phyloP scores from a whole-genome alignment of 2,329 filamentous ascomycete species.

The Cryphonectria nitschkei region DNA sequence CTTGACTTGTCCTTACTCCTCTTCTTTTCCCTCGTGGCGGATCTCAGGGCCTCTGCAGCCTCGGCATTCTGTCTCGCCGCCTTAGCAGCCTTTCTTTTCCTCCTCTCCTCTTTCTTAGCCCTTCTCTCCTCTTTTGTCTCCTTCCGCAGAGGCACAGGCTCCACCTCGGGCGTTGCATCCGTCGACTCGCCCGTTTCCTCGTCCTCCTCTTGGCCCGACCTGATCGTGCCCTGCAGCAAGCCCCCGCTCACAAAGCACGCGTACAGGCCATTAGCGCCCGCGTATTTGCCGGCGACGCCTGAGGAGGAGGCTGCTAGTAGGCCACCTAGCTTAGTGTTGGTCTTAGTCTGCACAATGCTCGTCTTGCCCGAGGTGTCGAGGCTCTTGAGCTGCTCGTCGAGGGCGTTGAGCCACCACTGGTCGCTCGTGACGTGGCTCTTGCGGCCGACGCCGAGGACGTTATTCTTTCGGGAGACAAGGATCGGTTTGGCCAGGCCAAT shows the following conservation, averaged over 20 bases:
- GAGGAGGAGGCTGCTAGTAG: constrained; percentile 46
- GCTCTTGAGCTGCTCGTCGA: constrained; percentile 85
- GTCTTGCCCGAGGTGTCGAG: constrained; percentile 67
- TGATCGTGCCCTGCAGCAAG: constrained; percentile 71
- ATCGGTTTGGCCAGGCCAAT: constrained; percentile 83
- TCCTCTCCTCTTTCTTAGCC: constrained; percentile 43
- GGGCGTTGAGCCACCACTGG: constrained; percentile 97
- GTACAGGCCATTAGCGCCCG: constrained; percentile 70
- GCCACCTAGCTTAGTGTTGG: constrained; percentile 53
- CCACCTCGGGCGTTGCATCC: constrained; percentile 33
- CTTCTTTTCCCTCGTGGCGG: not conserved
- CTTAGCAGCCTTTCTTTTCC: constrained; percentile 33
- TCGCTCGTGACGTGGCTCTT: constrained; percentile 71
- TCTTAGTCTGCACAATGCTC: constrained; percentile 58
- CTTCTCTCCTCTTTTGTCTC: constrained; percentile 39
- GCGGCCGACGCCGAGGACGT: constrained; percentile 80
- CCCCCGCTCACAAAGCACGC: constrained; percentile 84
- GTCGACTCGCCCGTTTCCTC: constrained; percentile 35
- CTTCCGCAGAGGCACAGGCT: constrained; percentile 34
- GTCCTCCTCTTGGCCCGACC: constrained; percentile 34
- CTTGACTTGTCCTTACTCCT: constrained; percentile 6
- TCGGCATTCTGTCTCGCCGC: constrained; percentile 31
- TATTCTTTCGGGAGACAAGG: constrained; percentile 79
- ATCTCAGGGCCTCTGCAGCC: constrained; percentile 22
- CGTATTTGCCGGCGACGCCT: constrained; percentile 57